Conservation (phyloP, 495 filamentous ascomycete genomes). For the Aspergillus funiculosus region DNA sequence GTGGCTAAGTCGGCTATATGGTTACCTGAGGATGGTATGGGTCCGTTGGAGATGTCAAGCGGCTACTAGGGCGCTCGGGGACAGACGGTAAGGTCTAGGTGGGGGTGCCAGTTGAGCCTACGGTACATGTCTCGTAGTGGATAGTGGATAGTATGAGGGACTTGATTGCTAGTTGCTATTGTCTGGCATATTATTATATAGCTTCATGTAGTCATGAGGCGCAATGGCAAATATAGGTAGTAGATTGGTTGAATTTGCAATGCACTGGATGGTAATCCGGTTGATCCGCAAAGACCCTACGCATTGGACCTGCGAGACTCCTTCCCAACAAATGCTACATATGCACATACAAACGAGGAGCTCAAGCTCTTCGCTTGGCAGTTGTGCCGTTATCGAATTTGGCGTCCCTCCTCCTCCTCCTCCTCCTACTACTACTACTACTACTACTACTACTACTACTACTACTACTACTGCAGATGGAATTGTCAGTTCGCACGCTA, state of each 20-base stretch:
- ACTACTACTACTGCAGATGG: conserved; percentile 7
- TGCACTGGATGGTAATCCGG: conserved; percentile 6
- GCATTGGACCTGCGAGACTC: neutral
- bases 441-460: conserved; percentile 7
- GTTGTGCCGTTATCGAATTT: conserved; percentile 11
- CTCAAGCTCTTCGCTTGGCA: conserved; percentile 5
- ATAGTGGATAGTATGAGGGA: too few species aligned
- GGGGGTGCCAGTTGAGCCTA: too few species aligned
- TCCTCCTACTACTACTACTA: too few species aligned
- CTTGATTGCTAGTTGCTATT: too few species aligned
- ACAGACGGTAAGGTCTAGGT: too few species aligned
- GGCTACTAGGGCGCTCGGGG: too few species aligned
- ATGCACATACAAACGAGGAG: conserved; percentile 1
- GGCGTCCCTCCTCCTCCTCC: too few species aligned
- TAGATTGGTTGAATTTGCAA: conserved; percentile 11
- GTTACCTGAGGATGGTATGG: too few species aligned
- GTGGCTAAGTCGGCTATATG: too few species aligned
- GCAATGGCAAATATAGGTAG: neutral
- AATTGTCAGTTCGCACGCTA: conserved; percentile 15
- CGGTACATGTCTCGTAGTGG: too few species aligned
- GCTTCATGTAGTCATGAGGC: neutral
- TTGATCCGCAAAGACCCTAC: conserved; percentile 4
- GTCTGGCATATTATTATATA: too few species aligned
- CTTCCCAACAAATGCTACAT: neutral
- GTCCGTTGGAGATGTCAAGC: too few species aligned